A percentile compares a stretch with the other conserved stretches of the same genome.
phyloP scores from a whole-genome alignment of 305 asterid species.

The Plantago coronopus region DNA sequence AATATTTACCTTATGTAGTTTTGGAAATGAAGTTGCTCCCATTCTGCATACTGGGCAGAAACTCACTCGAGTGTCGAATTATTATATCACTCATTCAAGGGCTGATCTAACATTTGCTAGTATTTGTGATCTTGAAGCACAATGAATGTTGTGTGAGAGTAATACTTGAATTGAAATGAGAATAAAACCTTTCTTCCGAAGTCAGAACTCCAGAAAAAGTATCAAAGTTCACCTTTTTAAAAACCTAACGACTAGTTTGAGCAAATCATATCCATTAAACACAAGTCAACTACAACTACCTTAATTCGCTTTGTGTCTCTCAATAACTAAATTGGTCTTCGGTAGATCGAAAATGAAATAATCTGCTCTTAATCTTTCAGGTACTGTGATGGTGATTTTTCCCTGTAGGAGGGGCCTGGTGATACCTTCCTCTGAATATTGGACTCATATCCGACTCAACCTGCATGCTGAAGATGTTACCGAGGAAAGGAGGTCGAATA shows the following conservation, averaged over 20 bases:
- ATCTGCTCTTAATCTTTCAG: conserved; percentile 31
- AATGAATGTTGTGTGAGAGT: neutral
- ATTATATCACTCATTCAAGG: neutral
- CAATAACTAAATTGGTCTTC: too few species aligned
- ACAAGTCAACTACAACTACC: too few species aligned
- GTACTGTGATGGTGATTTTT: conserved; percentile 75
- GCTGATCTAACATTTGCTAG: neutral
- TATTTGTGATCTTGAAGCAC: neutral
- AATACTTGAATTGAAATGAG: neutral
- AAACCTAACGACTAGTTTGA: too few species aligned
- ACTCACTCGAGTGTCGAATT: neutral
- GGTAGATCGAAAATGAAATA: too few species aligned
- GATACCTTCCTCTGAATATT: neutral
- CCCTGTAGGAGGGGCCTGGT: conserved; percentile 39
- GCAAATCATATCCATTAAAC: too few species aligned
- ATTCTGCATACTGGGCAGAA: neutral
- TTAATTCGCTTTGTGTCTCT: too few species aligned
- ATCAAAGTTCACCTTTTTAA: too few species aligned
- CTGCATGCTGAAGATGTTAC: neutral
- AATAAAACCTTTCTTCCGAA: neutral
- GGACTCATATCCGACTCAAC: neutral
- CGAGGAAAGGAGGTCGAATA: conserved; percentile 1
- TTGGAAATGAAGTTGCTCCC: neutral
- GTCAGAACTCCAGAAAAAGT: neutral
- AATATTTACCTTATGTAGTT: neutral